A percentile compares a stretch with the other conserved stretches of the same genome.
phyloP scores from a whole-genome alignment of 306 rosid genomes.

The Geum urbanum region DNA sequence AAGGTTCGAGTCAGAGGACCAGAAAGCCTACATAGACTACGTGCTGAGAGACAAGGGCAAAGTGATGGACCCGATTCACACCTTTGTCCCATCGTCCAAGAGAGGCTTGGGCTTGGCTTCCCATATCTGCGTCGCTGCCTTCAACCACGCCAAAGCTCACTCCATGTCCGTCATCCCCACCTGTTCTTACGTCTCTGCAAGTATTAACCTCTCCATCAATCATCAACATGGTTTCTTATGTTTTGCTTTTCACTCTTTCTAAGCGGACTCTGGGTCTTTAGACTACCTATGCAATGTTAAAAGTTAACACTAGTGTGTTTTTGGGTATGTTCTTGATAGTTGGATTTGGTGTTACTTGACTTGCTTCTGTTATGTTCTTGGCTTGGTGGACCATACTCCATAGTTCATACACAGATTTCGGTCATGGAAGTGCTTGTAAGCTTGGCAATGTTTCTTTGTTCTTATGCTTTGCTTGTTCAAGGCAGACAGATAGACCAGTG shows the following conservation, averaged over 20 bases:
- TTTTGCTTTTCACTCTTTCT: background rate
- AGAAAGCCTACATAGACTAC: conserved; percentile 62
- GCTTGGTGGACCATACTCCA: background rate
- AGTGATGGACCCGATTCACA: conserved; percentile 74
- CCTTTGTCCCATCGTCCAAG: conserved; percentile 79
- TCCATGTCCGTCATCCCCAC: conserved; percentile 63
- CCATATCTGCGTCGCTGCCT: conserved; percentile 72
- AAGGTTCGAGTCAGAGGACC: conserved; percentile 82
- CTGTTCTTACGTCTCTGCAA: conserved; percentile 83
- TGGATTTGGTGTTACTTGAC: no score
- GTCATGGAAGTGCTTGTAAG: background rate
- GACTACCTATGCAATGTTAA: no score
- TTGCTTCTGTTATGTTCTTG: background rate
- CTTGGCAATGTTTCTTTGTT: background rate
- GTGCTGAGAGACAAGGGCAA: conserved; percentile 40
- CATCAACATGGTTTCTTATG: background rate
- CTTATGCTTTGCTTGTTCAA: background rate
- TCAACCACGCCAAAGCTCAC: conserved; percentile 58
- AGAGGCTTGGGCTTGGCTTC: conserved; percentile 85
- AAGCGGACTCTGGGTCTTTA: background rate
- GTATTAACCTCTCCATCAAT: conserved; percentile 7
- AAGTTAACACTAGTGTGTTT: no score
- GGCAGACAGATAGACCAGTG: background rate
- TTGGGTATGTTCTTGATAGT: no score
- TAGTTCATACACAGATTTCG: background rate